Base-by-base conservation (phyloP, 2,329 filamentous ascomycete species). In the Aureobasidium mangrovei region DNA sequence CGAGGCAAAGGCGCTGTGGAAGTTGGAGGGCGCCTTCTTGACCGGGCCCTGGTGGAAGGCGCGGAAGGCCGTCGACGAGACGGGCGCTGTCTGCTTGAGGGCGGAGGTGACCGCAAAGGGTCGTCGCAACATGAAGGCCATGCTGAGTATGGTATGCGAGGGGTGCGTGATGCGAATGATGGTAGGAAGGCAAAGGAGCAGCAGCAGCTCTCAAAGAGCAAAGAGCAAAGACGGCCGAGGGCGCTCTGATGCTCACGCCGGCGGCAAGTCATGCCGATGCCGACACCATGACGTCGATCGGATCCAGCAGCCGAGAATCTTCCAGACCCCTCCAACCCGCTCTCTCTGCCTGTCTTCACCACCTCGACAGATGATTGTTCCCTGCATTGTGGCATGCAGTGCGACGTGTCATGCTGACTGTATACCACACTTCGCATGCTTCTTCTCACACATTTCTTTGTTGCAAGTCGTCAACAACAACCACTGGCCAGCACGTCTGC, bases 91-190 rank as follows among this genome's bases (percentile, higher is more conserved):
- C 73, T 79, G 82, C 68, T 75, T 78, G 62, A 86, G 67, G 36
- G 77, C 76, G 59, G 77, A 72, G 42, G 81, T 74, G 59, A 86
- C 72, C 66, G 80, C 77, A 62, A 86, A 83, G 18, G 83, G 82
- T 60, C 81, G 79, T 66, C 80, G 76, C 60, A 85, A 72, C 55
- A 83, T 70, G 67, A 83, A 84, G 56, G 82, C 79, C 83, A 86
- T 86, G 60, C 74, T 24, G 8, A 41, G 27, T 7, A 10, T 39
- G 8, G 32, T 27, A 24, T 47, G 18, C 12, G 7, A 10, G 29
- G 12, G 7, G 6, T 26, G n/a, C 26, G 18, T 24, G 12, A 18
- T 18, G 18, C 18, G 18, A 18, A 18, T 18, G 18, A 18, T 18
- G 18, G 18, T 18, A 18, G 18, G 18, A 18, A 18, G 18, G 18